These are phyloP conservation scores for Ceratocystis colombiana DNA, from an alignment of 2,329 filamentous ascomycete species.

Conservation along the genomic window DNA sequence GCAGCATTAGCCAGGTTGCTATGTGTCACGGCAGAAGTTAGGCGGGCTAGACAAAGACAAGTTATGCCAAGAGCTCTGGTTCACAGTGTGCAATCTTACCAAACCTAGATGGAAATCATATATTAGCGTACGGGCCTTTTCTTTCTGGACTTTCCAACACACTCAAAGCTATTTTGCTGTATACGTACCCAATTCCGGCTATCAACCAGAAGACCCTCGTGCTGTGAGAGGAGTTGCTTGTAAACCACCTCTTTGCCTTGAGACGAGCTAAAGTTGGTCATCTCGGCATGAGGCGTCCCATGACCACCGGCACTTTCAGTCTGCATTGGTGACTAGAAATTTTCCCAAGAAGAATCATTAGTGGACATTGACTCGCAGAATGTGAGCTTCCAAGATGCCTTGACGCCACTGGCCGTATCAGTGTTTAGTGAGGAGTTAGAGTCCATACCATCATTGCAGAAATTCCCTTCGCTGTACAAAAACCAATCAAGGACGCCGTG, in stretches of 20 bases:
- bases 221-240: slow-evolving; percentile 60
- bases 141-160: not conserved
- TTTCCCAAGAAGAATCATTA: not conserved
- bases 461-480: not conserved
- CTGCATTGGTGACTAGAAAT: not conserved
- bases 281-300: slow-evolving; percentile 52
- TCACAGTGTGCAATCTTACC: not conserved
- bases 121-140: not conserved
- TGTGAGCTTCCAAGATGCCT: not conserved
- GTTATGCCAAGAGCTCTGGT: not conserved
- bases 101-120: not conserved
- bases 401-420: not conserved
- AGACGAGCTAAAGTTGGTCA: slow-evolving; percentile 59
- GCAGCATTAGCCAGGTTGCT: slow-evolving; percentile 70
- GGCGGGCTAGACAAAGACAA: not conserved
- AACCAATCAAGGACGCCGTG: no score
- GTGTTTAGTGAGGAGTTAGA: not conserved
- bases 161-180: not conserved
- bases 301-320: not conserved
- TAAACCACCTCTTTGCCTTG: slow-evolving; percentile 64
- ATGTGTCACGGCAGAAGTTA: not conserved
- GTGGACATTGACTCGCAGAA: not conserved
- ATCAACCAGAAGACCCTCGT: slow-evolving; percentile 56
- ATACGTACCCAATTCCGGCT: slow-evolving; percentile 67
- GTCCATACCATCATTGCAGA: not conserved